Evolutionary conservation across 495 filamentous ascomycete genomes (phyloP), one percentile per base, ranked within the genome.

Genomic region (Trypethelium eluteriae): DNA sequence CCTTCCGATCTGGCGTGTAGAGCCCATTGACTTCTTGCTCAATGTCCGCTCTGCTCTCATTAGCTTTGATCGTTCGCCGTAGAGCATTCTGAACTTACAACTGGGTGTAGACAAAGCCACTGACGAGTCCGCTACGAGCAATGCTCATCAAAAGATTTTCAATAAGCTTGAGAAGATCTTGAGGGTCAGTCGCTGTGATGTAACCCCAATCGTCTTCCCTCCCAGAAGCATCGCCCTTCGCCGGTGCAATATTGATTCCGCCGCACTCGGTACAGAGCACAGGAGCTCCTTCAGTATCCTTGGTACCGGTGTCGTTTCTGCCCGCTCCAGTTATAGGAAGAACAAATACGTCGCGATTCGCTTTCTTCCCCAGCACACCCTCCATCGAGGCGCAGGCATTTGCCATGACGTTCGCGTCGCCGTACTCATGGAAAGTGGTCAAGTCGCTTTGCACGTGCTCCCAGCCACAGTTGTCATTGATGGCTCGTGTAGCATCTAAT

Each of bases 391-490:
- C 72, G 71, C 83, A 85, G 2, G 80, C 80, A 41, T 77, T 65
- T 0, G 79, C 72, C 7, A 87, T 78, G 25, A 75, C 79, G 2
- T 74, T 57, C 1, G 76, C 79, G 70, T 87, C 84, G 12, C 74
- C 70, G 73, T 86, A 87, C 76, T 87, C 84, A 71, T 86, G 84
- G 75, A 82, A 87, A 11, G 84, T 86, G 49, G 81, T 83, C 0
- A 87, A 76, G 63, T 87, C 83, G 1, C 82, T 85, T 6, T 76
- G 63, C 2, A 85, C 81, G 65, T 85, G 84, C 57, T 87, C 82
- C 84, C 84, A 87, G 64, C 84, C 84, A 68, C 84, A 87, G 72
- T 87, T 87, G 74, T 87, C 84, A 66, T 86, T 87, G 62, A 87
- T 77, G 10, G 83, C 82, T 14, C 84, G 77, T 18, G 80, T 84